Conservation (phyloP, 345 rosid genomes). For the Euphorbia pulcherrima region DNA sequence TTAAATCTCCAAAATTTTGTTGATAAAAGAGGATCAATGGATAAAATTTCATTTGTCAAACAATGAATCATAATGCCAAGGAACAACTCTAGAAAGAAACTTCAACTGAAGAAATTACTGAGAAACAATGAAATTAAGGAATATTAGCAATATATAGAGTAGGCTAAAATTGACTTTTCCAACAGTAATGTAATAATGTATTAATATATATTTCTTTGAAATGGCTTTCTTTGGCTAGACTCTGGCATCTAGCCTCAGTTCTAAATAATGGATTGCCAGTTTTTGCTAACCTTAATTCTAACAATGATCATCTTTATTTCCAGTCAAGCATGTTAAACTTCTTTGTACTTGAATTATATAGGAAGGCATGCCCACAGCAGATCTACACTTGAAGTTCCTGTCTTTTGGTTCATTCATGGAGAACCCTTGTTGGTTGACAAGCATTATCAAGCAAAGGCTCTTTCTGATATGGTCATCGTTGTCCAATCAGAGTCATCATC, state of each 20-base stretch:
- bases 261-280: background rate
- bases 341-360: slow-evolving; percentile 29
- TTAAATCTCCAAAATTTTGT: too few relatives aligned
- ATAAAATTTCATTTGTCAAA: too few relatives aligned
- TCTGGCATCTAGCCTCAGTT: background rate
- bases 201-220: too few relatives aligned
- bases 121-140: too few relatives aligned
- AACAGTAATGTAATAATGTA: too few relatives aligned
- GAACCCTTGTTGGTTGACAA: slow-evolving; percentile 87
- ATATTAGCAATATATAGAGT: background rate
- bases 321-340: background rate
- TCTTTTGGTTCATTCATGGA: slow-evolving; percentile 87
- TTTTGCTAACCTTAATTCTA: background rate
- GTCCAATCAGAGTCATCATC: slow-evolving; percentile 88
- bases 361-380: slow-evolving; percentile 90
- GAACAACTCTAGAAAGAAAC: too few relatives aligned
- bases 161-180: background rate
- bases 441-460: slow-evolving; percentile 94
- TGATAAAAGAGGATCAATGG: too few relatives aligned
- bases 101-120: too few relatives aligned
- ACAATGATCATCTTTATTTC: slow-evolving; percentile 5
- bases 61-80: too few relatives aligned
- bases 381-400: slow-evolving; percentile 93
- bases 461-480: slow-evolving; percentile 87
- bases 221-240: background rate